Evolutionary conservation across 148 eudicot species (phyloP).

Genomic region (Camellia japonica): DNA sequence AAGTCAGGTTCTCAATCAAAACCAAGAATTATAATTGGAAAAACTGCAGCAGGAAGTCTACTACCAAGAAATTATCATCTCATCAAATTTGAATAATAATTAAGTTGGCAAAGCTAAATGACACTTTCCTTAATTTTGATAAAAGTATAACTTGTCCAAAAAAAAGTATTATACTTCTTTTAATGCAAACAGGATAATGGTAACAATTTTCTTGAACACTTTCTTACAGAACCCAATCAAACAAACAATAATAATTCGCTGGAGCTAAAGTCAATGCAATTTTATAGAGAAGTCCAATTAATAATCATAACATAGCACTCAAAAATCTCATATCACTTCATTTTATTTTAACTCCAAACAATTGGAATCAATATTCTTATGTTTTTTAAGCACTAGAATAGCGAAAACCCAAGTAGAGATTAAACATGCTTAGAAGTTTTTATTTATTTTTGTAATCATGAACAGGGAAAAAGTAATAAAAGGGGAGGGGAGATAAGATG

Average conservation of each 20-base stretch:
- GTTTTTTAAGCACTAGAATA: not conserved
- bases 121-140: not conserved
- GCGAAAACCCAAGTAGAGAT: not conserved
- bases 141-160: not conserved
- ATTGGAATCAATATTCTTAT: not conserved
- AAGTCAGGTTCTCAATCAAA: not conserved
- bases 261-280: not conserved
- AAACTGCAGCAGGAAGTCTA: conserved; percentile 2
- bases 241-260: not conserved
- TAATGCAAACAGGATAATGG: too few relatives aligned
- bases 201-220: not conserved
- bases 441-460: not conserved
- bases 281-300: not conserved
- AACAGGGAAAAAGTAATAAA: not conserved
- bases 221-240: not conserved
- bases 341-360: not conserved
- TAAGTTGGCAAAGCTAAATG: not conserved
- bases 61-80: not conserved
- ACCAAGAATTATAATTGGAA: not conserved
- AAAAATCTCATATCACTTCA: not conserved
- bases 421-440: not conserved
- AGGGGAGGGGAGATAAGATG: too few relatives aligned
- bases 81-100: not conserved
- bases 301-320: not conserved
- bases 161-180: too few relatives aligned